Evolutionary conservation across 1,284 basidiomycete genomes (phyloP).

Genomic region (Puccinia sorghi): DNA sequence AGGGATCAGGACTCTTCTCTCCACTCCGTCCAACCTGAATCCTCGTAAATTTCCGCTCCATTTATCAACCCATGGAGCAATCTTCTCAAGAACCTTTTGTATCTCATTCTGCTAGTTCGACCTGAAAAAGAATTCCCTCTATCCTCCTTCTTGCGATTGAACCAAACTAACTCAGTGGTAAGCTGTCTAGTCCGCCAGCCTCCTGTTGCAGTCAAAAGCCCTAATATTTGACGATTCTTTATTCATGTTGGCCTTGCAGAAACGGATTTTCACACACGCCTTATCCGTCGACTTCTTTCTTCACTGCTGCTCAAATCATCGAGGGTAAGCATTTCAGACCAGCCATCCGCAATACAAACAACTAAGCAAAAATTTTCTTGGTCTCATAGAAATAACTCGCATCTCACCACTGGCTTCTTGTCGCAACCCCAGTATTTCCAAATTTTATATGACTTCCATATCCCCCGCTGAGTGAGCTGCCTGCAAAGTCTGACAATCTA

Average conservation of each 20-base stretch:
- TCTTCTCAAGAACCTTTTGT: background rate
- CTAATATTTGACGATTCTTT: too few species aligned
- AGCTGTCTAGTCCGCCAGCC: background rate
- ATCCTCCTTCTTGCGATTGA: background rate
- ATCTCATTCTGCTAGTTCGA: background rate
- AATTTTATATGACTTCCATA: background rate
- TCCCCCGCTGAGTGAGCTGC: background rate
- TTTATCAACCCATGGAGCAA: background rate
- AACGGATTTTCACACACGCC: too few species aligned
- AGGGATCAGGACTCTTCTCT: conserved; percentile 6
- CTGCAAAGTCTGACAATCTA: too few species aligned
- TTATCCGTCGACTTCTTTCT: too few species aligned
- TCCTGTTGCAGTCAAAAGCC: background rate
- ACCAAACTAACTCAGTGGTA: background rate
- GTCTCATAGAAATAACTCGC: too few species aligned
- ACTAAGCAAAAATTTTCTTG: too few species aligned
- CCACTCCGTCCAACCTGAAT: conserved; percentile 8
- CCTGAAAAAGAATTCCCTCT: background rate
- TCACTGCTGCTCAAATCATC: too few species aligned
- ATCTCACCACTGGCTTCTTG: too few species aligned
- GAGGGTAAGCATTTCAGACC: too few species aligned
- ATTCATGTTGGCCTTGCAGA: too few species aligned
- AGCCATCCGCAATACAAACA: too few species aligned
- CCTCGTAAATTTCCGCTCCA: background rate
- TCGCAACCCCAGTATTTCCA: background rate